Percentiles rank a stretch among this genome's conserved stretches.
These are phyloP conservation scores for Termitomyces sp. DNA, from an alignment of 768 basidiomycete genomes.

Conservation along the genomic window DNA sequence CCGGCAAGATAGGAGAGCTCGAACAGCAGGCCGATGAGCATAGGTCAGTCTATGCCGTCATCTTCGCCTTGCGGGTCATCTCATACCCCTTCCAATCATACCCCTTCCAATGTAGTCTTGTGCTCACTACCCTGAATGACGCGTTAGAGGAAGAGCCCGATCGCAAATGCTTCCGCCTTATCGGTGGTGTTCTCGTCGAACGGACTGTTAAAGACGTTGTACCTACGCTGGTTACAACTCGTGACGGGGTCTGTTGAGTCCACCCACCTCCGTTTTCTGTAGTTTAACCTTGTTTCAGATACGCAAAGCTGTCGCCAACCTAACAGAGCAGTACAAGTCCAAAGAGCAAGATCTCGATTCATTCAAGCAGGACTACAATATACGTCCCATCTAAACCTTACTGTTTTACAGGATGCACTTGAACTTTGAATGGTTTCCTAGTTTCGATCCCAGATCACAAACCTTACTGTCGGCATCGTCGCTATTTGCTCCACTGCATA, in stretches of 20 bases:
- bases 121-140: conserved; percentile 83
- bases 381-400: conserved; percentile 45
- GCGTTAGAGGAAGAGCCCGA: conserved; percentile 77
- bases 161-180: conserved; percentile 93
- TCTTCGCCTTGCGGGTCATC: neutral
- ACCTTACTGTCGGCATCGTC: neutral
- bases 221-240: conserved; percentile 85
- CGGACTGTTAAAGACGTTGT: conserved; percentile 93
- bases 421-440: neutral
- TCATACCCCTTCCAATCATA: conserved; percentile 2
- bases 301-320: conserved; percentile 66
- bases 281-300: conserved; percentile 49
- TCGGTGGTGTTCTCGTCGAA: conserved; percentile 94
- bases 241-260: conserved; percentile 64
- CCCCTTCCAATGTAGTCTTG: conserved; percentile 51
- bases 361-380: conserved; percentile 75
- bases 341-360: conserved; percentile 81
- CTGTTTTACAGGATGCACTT: neutral
- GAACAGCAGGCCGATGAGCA: conserved; percentile 97
- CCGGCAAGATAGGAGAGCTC: conserved; percentile 92
- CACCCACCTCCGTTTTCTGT: conserved; percentile 1
- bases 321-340: conserved; percentile 83
- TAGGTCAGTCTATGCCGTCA: conserved; percentile 46
- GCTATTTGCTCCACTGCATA: conserved; percentile 1
- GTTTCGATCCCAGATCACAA: neutral